These are phyloP conservation scores for Colletotrichum sp. DNA, from an alignment of 2,329 filamentous ascomycete genomes.

Conservation along the genomic window DNA sequence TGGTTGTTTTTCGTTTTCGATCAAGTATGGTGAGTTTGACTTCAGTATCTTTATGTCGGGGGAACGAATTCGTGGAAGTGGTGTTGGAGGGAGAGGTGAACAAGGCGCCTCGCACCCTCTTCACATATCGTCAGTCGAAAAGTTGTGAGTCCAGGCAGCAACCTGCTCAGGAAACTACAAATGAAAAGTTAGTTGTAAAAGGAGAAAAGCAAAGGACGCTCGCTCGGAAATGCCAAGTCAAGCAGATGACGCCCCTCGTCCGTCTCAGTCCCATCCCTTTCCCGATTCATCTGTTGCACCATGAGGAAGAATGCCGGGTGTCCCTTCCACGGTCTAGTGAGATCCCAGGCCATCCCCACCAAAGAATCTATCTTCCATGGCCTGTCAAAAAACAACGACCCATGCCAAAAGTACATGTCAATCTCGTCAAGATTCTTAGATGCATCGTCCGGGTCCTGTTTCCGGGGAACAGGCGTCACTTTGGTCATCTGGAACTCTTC, in stretches of 20 bases:
- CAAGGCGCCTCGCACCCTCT: background rate
- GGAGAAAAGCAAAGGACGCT: background rate
- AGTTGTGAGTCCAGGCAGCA: background rate
- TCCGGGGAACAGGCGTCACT: background rate
- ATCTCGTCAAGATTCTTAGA: background rate
- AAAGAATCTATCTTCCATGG: background rate
- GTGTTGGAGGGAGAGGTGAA: background rate
- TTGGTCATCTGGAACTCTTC: background rate
- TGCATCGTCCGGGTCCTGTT: background rate
- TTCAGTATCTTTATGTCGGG: background rate
- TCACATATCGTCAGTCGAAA: background rate
- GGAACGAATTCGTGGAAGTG: background rate
- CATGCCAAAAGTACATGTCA: background rate
- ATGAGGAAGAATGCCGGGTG: background rate
- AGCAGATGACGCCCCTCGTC: background rate
- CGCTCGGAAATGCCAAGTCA: background rate
- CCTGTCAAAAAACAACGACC: background rate
- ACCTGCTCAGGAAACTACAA: background rate
- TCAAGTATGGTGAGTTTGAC: background rate
- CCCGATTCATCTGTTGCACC: background rate
- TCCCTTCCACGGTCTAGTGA: background rate
- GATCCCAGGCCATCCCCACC: background rate
- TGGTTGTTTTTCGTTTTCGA: background rate
- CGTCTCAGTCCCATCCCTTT: background rate
- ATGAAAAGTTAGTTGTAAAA: background rate